These are phyloP conservation scores for Papilionanthe hybrid DNA, from an alignment of 116 monocot genomes.

Conservation along the genomic window DNA sequence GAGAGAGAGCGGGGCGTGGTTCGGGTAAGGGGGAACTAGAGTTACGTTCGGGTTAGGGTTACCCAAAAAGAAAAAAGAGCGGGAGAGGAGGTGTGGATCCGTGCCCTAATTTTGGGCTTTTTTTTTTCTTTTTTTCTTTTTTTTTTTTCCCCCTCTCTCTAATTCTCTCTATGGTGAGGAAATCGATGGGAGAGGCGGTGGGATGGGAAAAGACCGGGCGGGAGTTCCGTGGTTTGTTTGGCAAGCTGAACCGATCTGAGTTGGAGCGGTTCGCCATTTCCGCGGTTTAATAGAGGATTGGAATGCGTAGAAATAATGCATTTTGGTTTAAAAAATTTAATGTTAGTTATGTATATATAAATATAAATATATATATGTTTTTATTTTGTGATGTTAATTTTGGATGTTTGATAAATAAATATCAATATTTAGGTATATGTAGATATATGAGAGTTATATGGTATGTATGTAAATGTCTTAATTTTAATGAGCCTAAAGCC, in stretches of 20 bases:
- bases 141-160: neutral
- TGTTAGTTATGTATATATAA: too few species aligned
- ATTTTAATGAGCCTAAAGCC: too few species aligned
- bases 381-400: too few species aligned
- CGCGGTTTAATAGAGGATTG: neutral
- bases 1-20: neutral
- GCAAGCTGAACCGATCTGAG: neutral
- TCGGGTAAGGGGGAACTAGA: constrained; percentile 5
- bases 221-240: neutral
- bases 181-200: neutral
- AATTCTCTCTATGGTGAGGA: neutral
- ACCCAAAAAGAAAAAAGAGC: constrained; percentile 8
- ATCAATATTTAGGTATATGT: too few species aligned
- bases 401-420: too few species aligned
- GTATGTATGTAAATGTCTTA: too few species aligned
- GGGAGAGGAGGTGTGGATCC: neutral
- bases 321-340: too few species aligned
- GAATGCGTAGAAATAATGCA: too few species aligned
- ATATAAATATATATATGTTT: too few species aligned
- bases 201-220: neutral
- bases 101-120: neutral
- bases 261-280: neutral
- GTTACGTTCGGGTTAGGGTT: constrained; percentile 29
- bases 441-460: too few species aligned
- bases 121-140: neutral